Base-by-base conservation (phyloP, 441 rosid species). In the Melastoma candidum region DNA sequence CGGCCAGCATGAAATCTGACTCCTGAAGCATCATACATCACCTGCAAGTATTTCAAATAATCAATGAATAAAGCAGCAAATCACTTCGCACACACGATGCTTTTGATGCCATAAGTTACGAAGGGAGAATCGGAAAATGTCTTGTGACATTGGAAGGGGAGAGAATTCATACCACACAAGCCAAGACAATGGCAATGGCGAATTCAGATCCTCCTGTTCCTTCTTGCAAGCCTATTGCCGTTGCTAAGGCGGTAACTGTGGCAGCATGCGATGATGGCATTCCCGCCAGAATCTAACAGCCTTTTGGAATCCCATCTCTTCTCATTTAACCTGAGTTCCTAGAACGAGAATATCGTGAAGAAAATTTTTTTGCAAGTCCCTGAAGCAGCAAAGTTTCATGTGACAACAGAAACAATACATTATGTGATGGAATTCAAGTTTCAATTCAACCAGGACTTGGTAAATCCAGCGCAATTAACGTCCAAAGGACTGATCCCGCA, bases 241-340 rank as follows among this genome's bases (percentile, higher is more conserved):
- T 71, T 10, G 88, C 90, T 47, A 93, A 71, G 44, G 98, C 95
- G 10, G 92, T 82, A 55, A 93, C 98, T 0, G 96, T 88, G 54
- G 98, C 85, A 7, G 97, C 88, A 60, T 93, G 98, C 1, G 97
- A 93, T 2, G 98, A 93, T 7, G 97, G 98, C 98, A 93, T 88
- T 56, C n/a, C 97, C 98, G 66, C 98, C 97, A 24, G 98, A 93
- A 59, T 66, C 86, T 41, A 93, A 64, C 82, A 93, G 66, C 67
- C 77, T 73, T 75, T 77, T 93, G 29, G 98, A 78, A 69, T 93
- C 98, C 98, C 98, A 93, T 65, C 79, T 79, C 84, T 69, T 88
- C 63, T 93, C 97, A 79, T 86, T 88, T 72, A 57, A 93, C 98
- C 97, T 88, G 88, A 79, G 77, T 73, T 77, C 76, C 87, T 75